A percentile compares a stretch with the other conserved stretches of the same genome.
These are phyloP conservation scores for Aspergillus nomiae DNA, from an alignment of 2,329 filamentous ascomycete genomes.

Conservation along the genomic window DNA sequence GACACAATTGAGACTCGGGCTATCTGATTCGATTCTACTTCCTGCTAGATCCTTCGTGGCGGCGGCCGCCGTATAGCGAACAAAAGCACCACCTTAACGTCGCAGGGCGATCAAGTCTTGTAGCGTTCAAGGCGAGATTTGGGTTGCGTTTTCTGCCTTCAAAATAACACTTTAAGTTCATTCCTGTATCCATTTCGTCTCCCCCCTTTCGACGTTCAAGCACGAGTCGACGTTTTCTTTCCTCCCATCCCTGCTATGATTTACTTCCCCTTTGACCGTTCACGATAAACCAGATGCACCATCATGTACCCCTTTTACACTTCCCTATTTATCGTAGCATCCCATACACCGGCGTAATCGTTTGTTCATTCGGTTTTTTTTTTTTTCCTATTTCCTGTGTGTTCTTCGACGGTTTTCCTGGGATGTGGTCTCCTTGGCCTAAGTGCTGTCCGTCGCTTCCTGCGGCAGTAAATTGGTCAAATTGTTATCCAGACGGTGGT, in stretches of 20 bases:
- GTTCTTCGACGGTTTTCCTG: slow-evolving; percentile 11
- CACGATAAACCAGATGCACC: slow-evolving; percentile 52
- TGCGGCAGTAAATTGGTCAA: neutral
- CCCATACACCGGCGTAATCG: slow-evolving; percentile 44
- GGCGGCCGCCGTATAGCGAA: neutral
- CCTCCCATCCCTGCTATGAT: slow-evolving; percentile 14
- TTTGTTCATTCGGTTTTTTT: slow-evolving; percentile 34
- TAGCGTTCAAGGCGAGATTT: neutral
- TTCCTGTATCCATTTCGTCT: neutral
- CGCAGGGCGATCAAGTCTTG: slow-evolving; percentile 1
- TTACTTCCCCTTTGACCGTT: slow-evolving; percentile 28
- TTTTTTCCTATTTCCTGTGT: slow-evolving; percentile 16
- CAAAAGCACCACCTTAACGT: slow-evolving; percentile 4
- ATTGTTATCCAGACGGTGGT: neutral
- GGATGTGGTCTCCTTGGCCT: slow-evolving; percentile 8
- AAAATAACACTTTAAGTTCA: neutral
- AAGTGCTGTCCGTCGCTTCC: slow-evolving; percentile 5
- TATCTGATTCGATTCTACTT: slow-evolving; percentile 16
- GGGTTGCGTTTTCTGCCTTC: neutral
- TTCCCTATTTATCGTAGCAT: slow-evolving; percentile 34
- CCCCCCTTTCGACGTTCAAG: slow-evolving; percentile 5
- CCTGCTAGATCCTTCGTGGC: slow-evolving; percentile 15
- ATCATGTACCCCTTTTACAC: slow-evolving; percentile 46
- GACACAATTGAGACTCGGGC: slow-evolving; percentile 12
- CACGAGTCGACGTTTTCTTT: slow-evolving; percentile 16